Evolutionary conservation across 2,329 filamentous ascomycete genomes (phyloP), one percentile per base, ranked within the genome.

Genomic region (Reticulascus tulasneorum): DNA sequence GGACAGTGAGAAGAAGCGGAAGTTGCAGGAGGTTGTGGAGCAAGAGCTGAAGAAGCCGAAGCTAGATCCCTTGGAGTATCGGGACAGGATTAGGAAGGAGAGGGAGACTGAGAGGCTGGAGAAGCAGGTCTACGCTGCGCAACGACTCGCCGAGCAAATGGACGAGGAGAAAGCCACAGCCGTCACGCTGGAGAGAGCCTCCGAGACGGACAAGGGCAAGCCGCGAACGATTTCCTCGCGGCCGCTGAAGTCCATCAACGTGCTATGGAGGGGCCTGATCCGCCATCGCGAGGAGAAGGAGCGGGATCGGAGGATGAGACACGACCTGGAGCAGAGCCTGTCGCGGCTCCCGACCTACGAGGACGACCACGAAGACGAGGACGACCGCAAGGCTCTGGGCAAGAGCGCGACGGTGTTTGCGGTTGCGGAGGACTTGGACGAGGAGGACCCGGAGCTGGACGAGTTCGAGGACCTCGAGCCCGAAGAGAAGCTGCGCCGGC

Each of bases 1-100:
- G 50, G 87, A 93, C 46, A 79, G 74, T 5, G 88, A 93, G 58
- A 82, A 82, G 64, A 95, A 94, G 67, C 73, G 87, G 46, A 90
- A 84, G 54, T 54, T 79, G 16, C 64, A 75, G 27, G 83, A 88
- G 58, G 75, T 77, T 35, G 74, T 73, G 5, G 77, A 75, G 46
- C 62, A 55, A 40, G 62, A 69, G 24, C 63, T 68, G 33, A 88
- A 88, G 60, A 73, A 68, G 55, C 80, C 77, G 55, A 73, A 75
- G 31, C 71, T 66, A 21, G 73, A 86, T 26, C 82, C 84, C 40
- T 73, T 73, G 2, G 85, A 85, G 54, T 94, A 86, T 53, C 69
- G 86, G 9, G 83, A 86, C 46, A 69, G 87, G 3, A 75, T 88
- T 40, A 70, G 82, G 40, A 70, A 67, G 52, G 86, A 91, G 59